phyloP scores from a whole-genome alignment of 371 early-diverging fungal species.

The Mortierella polycephala region DNA sequence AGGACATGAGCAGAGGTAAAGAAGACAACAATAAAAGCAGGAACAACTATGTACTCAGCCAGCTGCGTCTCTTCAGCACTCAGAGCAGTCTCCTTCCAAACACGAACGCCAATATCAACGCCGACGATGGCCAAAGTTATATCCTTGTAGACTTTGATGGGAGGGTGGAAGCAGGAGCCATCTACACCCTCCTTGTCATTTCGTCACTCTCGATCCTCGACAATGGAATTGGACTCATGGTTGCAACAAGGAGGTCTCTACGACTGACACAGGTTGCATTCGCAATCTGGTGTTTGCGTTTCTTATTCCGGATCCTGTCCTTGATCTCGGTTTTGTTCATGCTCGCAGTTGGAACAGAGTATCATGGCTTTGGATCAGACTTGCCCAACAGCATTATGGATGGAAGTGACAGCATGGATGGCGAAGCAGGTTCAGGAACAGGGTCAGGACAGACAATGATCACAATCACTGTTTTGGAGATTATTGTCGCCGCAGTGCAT shows the following conservation, averaged over 20 bases:
- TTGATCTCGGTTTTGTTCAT: constrained; percentile 32
- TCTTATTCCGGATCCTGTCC: constrained; percentile 35
- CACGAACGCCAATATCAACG: neutral
- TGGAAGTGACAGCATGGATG: neutral
- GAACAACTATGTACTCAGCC: neutral
- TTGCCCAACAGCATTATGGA: neutral
- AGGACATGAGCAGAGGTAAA: neutral
- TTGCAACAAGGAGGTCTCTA: constrained; percentile 35
- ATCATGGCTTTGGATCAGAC: neutral
- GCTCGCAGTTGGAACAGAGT: constrained; percentile 17
- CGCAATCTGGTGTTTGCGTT: constrained; percentile 47
- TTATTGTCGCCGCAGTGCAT: constrained; percentile 32
- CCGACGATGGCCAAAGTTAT: neutral
- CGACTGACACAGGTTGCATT: constrained; percentile 36
- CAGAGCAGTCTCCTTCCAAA: too few relatives aligned
- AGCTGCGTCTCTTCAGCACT: neutral
- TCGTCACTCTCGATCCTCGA: constrained; percentile 42
- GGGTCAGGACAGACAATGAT: constrained; percentile 9
- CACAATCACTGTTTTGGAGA: constrained; percentile 22
- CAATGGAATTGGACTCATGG: constrained; percentile 43
- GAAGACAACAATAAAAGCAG: neutral
- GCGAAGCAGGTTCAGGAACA: neutral
- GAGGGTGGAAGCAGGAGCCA: constrained; percentile 25
- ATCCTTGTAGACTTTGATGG: constrained; percentile 24
- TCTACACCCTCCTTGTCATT: constrained; percentile 38